A percentile compares a stretch with the other conserved stretches of the same genome.
Evolutionary conservation across 441 rosid species (phyloP).

Genomic region (Kokia cookei): DNA sequence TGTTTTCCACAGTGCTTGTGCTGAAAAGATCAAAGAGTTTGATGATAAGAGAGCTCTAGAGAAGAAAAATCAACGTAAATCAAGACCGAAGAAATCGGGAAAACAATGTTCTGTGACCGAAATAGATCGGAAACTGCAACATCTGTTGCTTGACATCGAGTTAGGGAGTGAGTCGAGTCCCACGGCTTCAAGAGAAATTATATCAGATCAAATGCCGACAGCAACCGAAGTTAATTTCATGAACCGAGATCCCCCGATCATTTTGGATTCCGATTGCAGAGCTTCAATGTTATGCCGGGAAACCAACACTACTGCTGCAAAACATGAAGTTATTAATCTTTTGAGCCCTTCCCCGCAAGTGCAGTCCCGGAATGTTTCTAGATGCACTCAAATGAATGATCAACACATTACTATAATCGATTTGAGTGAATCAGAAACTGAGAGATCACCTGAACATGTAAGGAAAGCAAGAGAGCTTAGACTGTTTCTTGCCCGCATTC

Average conservation of each 20-base stretch:
- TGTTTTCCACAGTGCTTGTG: constrained; percentile 59
- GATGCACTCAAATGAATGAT: constrained; percentile 20
- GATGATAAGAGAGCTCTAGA: constrained; percentile 45
- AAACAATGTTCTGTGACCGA: constrained; percentile 24
- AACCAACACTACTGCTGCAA: constrained; percentile 3
- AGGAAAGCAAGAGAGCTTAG: constrained; percentile 66
- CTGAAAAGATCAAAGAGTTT: constrained; percentile 70
- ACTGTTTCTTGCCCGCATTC: constrained; percentile 47
- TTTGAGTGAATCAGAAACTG: constrained; percentile 71
- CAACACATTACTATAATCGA: constrained; percentile 36
- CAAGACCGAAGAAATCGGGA: constrained; percentile 35
- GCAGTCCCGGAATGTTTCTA: constrained; percentile 15
- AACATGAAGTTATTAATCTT: constrained; percentile 59
- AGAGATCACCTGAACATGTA: constrained; percentile 51
- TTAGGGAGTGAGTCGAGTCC: constrained; percentile 16
- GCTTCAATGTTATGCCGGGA: constrained; percentile 11
- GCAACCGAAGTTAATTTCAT: constrained; percentile 5
- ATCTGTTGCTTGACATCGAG: constrained; percentile 47
- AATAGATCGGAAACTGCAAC: constrained; percentile 50
- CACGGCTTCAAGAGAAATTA: constrained; percentile 23
- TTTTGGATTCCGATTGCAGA: constrained; percentile 13
- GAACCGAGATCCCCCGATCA: constrained; percentile 16
- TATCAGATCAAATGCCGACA: constrained; percentile 15
- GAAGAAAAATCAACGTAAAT: constrained; percentile 43
- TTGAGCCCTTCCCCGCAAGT: constrained; percentile 59